These are phyloP conservation scores for Apophysomyces sp. DNA, from an alignment of 371 early-diverging fungal genomes.

Conservation along the genomic window DNA sequence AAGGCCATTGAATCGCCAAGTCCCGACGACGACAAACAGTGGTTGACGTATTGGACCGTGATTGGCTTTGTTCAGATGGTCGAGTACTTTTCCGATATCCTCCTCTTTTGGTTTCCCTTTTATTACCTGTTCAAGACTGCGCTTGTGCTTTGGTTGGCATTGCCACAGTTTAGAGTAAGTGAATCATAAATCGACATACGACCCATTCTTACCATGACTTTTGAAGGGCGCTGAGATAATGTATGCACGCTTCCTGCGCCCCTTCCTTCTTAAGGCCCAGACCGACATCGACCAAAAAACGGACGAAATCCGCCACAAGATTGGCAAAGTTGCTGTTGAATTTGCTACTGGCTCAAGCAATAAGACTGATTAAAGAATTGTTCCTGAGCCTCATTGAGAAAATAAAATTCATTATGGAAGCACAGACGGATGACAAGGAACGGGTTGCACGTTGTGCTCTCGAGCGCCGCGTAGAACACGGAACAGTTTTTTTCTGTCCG, in stretches of 20 bases:
- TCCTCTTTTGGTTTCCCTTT: constrained; percentile 91
- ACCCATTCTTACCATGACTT: no score
- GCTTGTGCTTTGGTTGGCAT: constrained; percentile 80
- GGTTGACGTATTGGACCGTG: constrained; percentile 87
- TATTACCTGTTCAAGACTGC: constrained; percentile 91
- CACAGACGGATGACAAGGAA: no score
- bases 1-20: constrained; percentile 83
- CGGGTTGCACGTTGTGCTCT: no score
- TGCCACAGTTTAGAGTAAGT: constrained; percentile 77
- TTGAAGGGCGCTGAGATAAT: constrained; percentile 46
- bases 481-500: no score
- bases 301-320: constrained; percentile 15
- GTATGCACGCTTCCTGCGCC: constrained; percentile 45
- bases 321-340: constrained; percentile 24
- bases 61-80: constrained; percentile 80
- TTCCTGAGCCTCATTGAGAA: not conserved
- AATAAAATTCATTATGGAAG: no score
- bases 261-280: constrained; percentile 35
- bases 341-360: not conserved
- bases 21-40: constrained; percentile 86
- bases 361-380: constrained; percentile 15
- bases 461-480: no score
- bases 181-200: not conserved
- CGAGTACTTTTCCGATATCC: constrained; percentile 84
- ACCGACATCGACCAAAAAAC: constrained; percentile 17